Evolutionary conservation across 1,139 yeast species (phyloP).

Genomic region (Sugiyamaella castrensis): DNA sequence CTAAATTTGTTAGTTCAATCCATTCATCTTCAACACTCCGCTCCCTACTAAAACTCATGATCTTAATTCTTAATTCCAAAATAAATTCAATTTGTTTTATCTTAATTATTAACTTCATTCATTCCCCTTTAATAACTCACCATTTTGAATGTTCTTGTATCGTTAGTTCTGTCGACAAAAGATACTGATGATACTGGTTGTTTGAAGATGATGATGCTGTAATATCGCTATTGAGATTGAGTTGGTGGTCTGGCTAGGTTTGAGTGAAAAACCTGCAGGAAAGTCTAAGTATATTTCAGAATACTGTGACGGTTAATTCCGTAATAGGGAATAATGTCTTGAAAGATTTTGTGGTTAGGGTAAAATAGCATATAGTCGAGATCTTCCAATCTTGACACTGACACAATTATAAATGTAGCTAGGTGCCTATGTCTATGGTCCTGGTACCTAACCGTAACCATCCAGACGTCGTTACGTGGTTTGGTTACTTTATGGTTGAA

Average conservation of each 20-base stretch:
- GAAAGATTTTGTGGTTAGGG: no score
- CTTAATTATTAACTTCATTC: not conserved
- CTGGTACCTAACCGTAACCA: no score
- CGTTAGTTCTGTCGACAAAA: constrained; percentile 10
- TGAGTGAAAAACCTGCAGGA: constrained; percentile 5
- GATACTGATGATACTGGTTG: constrained; percentile 4
- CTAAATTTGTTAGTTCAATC: constrained; percentile 36
- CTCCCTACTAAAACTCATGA: no score
- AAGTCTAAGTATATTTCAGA: constrained; percentile 1
- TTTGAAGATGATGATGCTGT: not conserved
- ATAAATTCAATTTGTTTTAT: not conserved
- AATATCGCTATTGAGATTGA: not conserved
- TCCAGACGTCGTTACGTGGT: no score
- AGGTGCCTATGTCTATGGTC: no score
- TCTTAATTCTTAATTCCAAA: not conserved
- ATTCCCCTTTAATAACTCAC: constrained; percentile 5
- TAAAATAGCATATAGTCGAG: no score
- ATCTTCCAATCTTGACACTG: no score
- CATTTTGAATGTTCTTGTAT: constrained; percentile 14
- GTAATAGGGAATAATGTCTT: not conserved
- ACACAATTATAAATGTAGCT: no score
- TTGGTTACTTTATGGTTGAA: no score
- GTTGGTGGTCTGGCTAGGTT: not conserved
- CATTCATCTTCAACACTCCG: no score
- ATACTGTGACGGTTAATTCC: constrained; percentile 6